A percentile compares a stretch with the other conserved stretches of the same genome.
Evolutionary conservation across 768 basidiomycete species (phyloP).

Genomic region (Russula sp.): DNA sequence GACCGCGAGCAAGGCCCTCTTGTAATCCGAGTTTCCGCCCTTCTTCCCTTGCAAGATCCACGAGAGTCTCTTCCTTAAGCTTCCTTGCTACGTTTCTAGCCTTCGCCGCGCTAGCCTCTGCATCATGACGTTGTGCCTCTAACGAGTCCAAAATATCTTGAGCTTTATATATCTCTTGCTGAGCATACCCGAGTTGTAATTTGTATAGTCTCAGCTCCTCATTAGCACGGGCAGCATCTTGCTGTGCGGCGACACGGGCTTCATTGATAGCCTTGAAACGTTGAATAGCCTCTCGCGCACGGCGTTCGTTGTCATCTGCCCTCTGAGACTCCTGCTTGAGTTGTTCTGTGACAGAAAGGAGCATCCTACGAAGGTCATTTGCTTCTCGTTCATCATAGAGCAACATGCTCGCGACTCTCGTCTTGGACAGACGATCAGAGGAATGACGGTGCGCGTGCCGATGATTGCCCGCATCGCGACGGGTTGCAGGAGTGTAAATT

Average conservation of each 20-base stretch:
- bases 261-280: conserved; percentile 32
- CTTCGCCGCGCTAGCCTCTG: conserved; percentile 42
- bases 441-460: conserved; percentile 11
- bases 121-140: conserved; percentile 43
- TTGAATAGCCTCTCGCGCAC: conserved; percentile 31
- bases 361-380: conserved; percentile 35
- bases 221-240: conserved; percentile 31
- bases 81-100: conserved; percentile 43
- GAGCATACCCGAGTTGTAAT: conserved; percentile 51
- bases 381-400: conserved; percentile 39
- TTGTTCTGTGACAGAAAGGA: conserved; percentile 35
- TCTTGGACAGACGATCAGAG: conserved; percentile 20
- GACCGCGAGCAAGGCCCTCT: conserved; percentile 41
- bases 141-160: conserved; percentile 46
- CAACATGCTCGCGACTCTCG: conserved; percentile 26
- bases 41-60: conserved; percentile 48
- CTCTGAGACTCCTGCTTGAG: conserved; percentile 35
- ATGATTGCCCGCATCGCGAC: conserved; percentile 2
- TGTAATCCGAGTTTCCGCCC: conserved; percentile 47
- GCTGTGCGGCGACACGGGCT: conserved; percentile 29
- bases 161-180: conserved; percentile 51
- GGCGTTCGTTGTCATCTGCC: conserved; percentile 33
- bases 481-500: conserved; percentile 15
- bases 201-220: conserved; percentile 55
- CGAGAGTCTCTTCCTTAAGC: conserved; percentile 41